Percentiles rank a stretch among this genome's conserved stretches.
phyloP scores from a whole-genome alignment of 192 early-diverging fungal genomes.

The Haplosporangium gracile region DNA sequence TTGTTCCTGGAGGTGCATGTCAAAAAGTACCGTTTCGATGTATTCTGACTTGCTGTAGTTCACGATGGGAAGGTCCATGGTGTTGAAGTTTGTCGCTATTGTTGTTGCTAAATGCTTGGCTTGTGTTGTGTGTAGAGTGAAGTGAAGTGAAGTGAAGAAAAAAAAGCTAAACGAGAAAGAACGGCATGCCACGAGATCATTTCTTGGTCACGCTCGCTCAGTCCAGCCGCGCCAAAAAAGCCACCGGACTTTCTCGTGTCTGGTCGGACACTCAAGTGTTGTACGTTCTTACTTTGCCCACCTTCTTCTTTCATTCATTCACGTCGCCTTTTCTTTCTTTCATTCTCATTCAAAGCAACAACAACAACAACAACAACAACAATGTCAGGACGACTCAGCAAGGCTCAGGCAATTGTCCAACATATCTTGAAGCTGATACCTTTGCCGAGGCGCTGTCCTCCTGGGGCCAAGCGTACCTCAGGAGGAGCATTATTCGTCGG shows the following conservation, averaged over 20 bases:
- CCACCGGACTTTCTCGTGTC: background rate
- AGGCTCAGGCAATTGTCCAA: conserved; percentile 45
- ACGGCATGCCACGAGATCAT: background rate
- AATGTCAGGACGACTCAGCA: conserved; percentile 31
- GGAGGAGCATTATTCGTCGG: conserved; percentile 40
- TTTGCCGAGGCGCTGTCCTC: conserved; percentile 26
- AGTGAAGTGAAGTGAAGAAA: background rate
- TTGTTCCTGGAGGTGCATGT: conserved; percentile 12
- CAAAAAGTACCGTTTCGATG: conserved; percentile 87
- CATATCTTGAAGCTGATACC: conserved; percentile 40
- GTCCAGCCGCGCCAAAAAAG: background rate
- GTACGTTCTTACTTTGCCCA: background rate
- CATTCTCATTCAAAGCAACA: background rate
- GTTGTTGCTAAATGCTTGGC: no score
- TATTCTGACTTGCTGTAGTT: conserved; percentile 89
- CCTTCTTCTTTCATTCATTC: background rate
- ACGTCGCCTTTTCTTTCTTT: background rate
- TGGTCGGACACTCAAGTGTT: background rate
- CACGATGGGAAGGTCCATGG: conserved; percentile 78
- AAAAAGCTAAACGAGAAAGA: background rate
- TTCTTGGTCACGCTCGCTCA: background rate
- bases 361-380: background rate
- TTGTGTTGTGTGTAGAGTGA: background rate
- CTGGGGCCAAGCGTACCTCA: background rate
- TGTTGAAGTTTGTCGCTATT: background rate